These are phyloP conservation scores for Metschnikowia reukaufii DNA, from an alignment of 805 yeast genomes.

Conservation along the genomic window DNA sequence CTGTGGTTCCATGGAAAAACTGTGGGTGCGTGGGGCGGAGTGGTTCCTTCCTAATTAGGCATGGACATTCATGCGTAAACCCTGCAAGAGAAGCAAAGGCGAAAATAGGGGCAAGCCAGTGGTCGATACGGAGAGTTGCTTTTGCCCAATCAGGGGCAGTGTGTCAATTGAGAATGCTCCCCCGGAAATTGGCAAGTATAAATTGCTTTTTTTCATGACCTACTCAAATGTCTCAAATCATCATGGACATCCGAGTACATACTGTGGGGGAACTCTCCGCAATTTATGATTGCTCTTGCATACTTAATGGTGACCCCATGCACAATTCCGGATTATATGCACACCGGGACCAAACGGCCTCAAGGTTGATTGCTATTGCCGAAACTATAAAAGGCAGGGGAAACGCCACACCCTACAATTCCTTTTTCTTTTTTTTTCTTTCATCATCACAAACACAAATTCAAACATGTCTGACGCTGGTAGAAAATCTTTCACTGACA, in stretches of 20 bases:
- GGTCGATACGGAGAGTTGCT: no score
- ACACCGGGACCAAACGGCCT: conserved; percentile 2
- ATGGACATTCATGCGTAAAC: neutral
- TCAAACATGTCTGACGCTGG: conserved; percentile 47
- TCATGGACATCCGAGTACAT: no score
- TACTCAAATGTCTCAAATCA: no score
- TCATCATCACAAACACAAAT: neutral
- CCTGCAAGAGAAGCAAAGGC: neutral
- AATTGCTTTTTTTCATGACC: neutral
- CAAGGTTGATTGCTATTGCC: conserved; percentile 3
- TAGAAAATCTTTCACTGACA: conserved; percentile 75
- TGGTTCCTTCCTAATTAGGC: neutral
- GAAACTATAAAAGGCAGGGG: conserved; percentile 7
- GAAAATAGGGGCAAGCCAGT: no score
- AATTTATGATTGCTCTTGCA: conserved; percentile 4
- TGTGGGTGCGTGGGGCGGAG: neutral
- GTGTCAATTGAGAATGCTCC: no score
- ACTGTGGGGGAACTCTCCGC: no score
- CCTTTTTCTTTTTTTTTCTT: neutral
- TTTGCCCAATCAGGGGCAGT: no score
- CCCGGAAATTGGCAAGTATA: no score
- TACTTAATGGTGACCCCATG: neutral
- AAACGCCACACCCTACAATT: neutral
- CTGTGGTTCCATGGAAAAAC: neutral
- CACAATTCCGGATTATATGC: neutral